Evolutionary conservation across 805 yeast species (phyloP), one percentile per base, ranked within the genome.

Genomic region (Starmerella asiatica): DNA sequence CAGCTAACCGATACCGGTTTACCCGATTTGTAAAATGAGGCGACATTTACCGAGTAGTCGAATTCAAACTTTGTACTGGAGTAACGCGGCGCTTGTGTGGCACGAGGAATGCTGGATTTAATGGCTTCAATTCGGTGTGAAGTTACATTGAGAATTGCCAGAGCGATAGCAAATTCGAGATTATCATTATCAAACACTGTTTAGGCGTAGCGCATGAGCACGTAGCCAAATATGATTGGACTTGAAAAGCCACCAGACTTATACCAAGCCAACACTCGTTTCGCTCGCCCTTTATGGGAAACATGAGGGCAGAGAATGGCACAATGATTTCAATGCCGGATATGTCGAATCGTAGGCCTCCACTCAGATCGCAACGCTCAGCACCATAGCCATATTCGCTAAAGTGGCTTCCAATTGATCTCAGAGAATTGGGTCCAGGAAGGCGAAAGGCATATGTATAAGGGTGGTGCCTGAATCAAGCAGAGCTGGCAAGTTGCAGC

Each of bases 101-200:
- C 56, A 21, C 52, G 42, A 4, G 62, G 61, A 17, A 59, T 51
- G 2, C 51, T 49, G 20, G 43, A 31, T n/a, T 47, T 37, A 35
- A 54, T 55, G 24, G 45, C 55, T 33, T 55, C 60, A 38, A 56
- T 44, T 19, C 40, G 35, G 12, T 56, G 21, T 19, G 44, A 49
- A 21, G 54, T 39, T n/a, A 39, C 45, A 46, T 56, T 49, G 43
- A 39, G 51, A 19, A 40, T 46, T 32, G 70, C 66, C 42, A 64
- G 71, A 14, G 77, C 84, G 37, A 79, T 45, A 1, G 77, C 71
- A 24, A 79, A 60, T 51, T 69, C 64, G 34, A 53, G 55, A 48
- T 68, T 68, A 21, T 75, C 81, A 36, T 76, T 60, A 54, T 80
- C 80, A 55, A 68, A 76, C 18, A 76, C 82, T 21, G 71, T 66